These are phyloP conservation scores for Neofusicoccum ribis DNA, from an alignment of 2,329 filamentous ascomycete species.

Conservation along the genomic window DNA sequence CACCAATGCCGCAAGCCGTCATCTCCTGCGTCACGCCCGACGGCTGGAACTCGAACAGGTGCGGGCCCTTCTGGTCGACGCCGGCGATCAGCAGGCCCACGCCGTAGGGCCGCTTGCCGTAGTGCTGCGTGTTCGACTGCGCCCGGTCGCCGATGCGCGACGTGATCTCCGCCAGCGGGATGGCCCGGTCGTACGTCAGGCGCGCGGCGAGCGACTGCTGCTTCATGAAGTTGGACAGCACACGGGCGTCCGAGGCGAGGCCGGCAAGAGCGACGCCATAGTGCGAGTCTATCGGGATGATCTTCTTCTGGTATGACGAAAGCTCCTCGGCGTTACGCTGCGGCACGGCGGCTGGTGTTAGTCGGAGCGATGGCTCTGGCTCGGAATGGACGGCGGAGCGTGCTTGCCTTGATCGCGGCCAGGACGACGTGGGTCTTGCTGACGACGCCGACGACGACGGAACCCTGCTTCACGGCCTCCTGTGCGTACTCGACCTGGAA, in stretches of 20 bases:
- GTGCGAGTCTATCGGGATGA: constrained; percentile 95
- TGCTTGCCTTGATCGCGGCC: constrained; percentile 85
- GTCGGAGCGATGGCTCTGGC: neutral
- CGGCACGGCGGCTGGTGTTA: constrained; percentile 17
- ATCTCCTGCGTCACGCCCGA: constrained; percentile 96
- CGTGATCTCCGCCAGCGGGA: constrained; percentile 86
- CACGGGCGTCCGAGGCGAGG: constrained; percentile 94
- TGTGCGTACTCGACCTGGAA: constrained; percentile 99
- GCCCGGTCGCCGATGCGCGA: constrained; percentile 93
- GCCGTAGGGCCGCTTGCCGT: constrained; percentile 94
- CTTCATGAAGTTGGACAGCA: constrained; percentile 99
- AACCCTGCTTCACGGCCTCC: constrained; percentile 98
- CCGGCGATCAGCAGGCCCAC: constrained; percentile 91
- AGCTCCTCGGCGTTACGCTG: constrained; percentile 99
- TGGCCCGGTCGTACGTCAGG: constrained; percentile 91
- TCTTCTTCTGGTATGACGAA: constrained; percentile 99
- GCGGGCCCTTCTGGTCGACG: constrained; percentile 89
- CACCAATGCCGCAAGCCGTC: constrained; percentile 92
- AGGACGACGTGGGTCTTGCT: constrained; percentile 98
- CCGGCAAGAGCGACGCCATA: constrained; percentile 94
- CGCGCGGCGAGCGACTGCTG: constrained; percentile 95
- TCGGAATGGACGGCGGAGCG: constrained; percentile 5
- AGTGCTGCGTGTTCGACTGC: constrained; percentile 96
- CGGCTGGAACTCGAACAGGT: constrained; percentile 98
- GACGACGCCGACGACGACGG: constrained; percentile 92